Base-by-base conservation (phyloP, 768 basidiomycete species). In the Termitomyces heimii region DNA sequence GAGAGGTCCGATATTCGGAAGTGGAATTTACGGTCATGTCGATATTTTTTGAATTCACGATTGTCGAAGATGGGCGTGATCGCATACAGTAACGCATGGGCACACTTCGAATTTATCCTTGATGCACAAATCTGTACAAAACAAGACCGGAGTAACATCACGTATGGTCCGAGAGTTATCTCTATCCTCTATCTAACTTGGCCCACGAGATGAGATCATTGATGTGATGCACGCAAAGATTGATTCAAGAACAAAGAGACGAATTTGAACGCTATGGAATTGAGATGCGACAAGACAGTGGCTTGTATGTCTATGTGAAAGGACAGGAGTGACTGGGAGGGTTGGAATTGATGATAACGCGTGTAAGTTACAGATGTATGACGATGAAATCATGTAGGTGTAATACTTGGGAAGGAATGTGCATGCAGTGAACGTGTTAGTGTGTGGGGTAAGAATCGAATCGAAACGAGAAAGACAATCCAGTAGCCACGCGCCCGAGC, bases 401-500 rank as follows among this genome's bases (percentile, higher is more conserved):
- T 31, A 52, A 48, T 20, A 20, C 31, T 44, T 43, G 54, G 20
- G 24, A 40, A 46, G 13, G 49, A 53, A 24, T 32, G 34, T 47
- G 45, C 32, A 53, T 47, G 45, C 34, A 40, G 28, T 31, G 35
- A 48, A 43, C 26, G 50, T 40, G 39, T 18, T 40, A 12, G 43
- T 9, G 50, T 31, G 32, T 34, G 5, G 39, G n/a, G 31, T 16
- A n/a, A 24, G 50, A 34, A 37, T 31, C 42, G 18, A 35, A 13
- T 29, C 39, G 8, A 40, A 4, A n/a, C 39, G 39, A 18, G 7
- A 58, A 31, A 55, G 45, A 57, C 39, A 45, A 39, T 37, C 53
- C 51, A 28, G 52, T 14, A 58, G 18, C 24, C 37, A 54, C 40
- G 52, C 16, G 57, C 53, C 52, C 57, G 52, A 55, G 44, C 20